Evolutionary conservation across 1,139 yeast genomes (phyloP), one percentile per base, ranked within the genome.

Genomic region (Saccharomyces pastorianus): DNA sequence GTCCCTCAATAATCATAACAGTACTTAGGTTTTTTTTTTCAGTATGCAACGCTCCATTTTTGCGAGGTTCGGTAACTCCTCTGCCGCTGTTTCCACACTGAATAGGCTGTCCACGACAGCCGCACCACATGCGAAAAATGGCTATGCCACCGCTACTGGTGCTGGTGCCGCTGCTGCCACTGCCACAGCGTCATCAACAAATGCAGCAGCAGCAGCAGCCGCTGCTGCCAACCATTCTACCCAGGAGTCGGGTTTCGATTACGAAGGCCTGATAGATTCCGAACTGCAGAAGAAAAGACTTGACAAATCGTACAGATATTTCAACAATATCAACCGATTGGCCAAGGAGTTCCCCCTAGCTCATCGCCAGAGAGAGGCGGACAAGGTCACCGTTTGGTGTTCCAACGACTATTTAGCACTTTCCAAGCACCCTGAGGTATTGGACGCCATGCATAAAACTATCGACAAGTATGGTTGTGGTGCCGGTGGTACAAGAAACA

Each of bases 401-500:
- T 90, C 98, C 48, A 93, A 93, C 71, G 99, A 93, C 72, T 93
- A 93, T 72, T 78, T 93, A 59, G 97, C 98, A 20, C 88, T 95
- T 95, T 95, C 97, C 52, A 83, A 81, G 67, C 86, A 93, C 70
- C 79, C 79, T 58, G 75, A 76, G 56, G 93, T 93, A 49, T 74
- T 88, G 58, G 74, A 79, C 26, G 84, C 84, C 56, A 93, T 93
- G 95, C 86, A 85, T 64, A 69, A 76, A 51, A 85, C 95, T 26
- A 79, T 93, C 71, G 88, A 86, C 66, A 84, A 82, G 75, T 93
- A 93, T 70, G 99, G 99, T 63, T 86, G 96, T 13, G 99, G 99
- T 64, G 96, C 99, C 14, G 99, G 99, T 66, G 99, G 99, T 63
- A 93, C 99, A 53, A 82, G 99, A 69, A 93, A 93, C 74, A 93